Evolutionary conservation across 2,329 filamentous ascomycete species (phyloP).

Genomic region (Furcasterigmium sp.): DNA sequence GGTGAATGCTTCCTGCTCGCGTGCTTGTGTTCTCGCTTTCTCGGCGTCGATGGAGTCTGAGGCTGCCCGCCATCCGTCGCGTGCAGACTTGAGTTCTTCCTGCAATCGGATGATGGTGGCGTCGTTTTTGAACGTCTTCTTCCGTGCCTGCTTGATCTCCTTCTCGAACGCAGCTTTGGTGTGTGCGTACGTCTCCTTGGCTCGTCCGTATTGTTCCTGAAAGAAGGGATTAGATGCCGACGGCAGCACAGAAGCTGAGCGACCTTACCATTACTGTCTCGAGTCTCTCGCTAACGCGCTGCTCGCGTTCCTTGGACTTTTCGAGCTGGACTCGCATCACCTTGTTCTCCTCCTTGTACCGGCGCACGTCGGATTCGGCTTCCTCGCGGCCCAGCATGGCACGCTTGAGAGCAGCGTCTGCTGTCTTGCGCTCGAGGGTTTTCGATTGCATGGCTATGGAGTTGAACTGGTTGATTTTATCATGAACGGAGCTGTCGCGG

Average conservation of each 20-base stretch:
- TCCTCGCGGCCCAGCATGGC: conserved; percentile 66
- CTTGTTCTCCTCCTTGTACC: conserved; percentile 55
- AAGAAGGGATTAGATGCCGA: neutral
- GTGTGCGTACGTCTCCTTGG: conserved; percentile 64
- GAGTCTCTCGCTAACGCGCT: conserved; percentile 59
- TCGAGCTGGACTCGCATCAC: conserved; percentile 53
- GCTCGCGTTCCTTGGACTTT: conserved; percentile 61
- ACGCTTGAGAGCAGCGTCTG: conserved; percentile 60
- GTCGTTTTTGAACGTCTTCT: conserved; percentile 72
- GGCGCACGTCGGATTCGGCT: conserved; percentile 63
- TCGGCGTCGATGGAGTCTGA: conserved; percentile 59
- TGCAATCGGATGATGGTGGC: conserved; percentile 65
- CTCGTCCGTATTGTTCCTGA: conserved; percentile 65
- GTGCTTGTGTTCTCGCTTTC: conserved; percentile 53
- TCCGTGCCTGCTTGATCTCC: conserved; percentile 63
- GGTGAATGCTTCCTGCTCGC: conserved; percentile 66
- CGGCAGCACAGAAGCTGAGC: neutral
- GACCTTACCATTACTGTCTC: conserved; percentile 63
- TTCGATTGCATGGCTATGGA: conserved; percentile 56
- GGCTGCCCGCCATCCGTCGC: conserved; percentile 45
- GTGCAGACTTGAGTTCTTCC: conserved; percentile 63
- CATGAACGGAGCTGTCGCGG: conserved; percentile 57
- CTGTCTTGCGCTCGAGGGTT: conserved; percentile 58
- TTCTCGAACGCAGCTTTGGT: conserved; percentile 68
- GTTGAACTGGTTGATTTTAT: conserved; percentile 70